These are phyloP conservation scores for Adenanthera pavonina DNA, from an alignment of 306 rosid species.

Conservation along the genomic window DNA sequence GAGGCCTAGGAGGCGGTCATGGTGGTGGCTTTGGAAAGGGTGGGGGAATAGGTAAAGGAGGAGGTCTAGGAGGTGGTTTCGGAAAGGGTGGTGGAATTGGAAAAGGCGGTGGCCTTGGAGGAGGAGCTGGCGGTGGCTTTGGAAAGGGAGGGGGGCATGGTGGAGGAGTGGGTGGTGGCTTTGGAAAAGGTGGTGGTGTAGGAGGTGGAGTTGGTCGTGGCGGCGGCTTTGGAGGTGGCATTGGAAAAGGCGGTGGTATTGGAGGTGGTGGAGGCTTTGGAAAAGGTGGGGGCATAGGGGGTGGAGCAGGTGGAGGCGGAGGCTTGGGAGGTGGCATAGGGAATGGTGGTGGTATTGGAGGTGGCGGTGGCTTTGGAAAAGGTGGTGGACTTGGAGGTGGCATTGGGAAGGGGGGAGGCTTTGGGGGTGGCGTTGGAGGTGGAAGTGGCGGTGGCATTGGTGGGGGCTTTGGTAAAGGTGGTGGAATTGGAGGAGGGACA, in stretches of 20 bases:
- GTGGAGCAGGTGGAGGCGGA: constrained; percentile 1
- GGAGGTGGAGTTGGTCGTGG: constrained; percentile 23
- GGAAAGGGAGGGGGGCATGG: background rate
- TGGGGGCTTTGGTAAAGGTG: constrained; percentile 16
- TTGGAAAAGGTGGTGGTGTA: constrained; percentile 14
- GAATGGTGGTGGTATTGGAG: constrained; percentile 7
- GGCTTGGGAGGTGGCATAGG: constrained; percentile 37
- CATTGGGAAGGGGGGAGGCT: background rate
- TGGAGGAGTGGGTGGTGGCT: constrained; percentile 18
- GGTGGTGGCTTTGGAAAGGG: background rate
- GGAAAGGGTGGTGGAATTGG: constrained; percentile 23
- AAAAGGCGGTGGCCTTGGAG: constrained; percentile 10
- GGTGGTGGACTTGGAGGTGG: constrained; percentile 20
- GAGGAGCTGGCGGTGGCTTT: constrained; percentile 30
- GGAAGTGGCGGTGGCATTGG: constrained; percentile 16
- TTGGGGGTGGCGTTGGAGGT: constrained; percentile 31
- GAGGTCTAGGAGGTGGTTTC: background rate
- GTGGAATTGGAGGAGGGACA: constrained; percentile 24
- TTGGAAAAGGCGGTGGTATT: constrained; percentile 26
- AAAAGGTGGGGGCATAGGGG: constrained; percentile 30
- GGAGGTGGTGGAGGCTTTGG: constrained; percentile 38
- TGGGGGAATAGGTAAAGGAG: background rate
- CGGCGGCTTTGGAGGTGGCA: constrained; percentile 25
- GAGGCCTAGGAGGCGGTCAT: constrained; percentile 14
- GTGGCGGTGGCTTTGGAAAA: constrained; percentile 34